Evolutionary conservation across 495 filamentous ascomycete species (phyloP).

Genomic region (Alectoria sarmentosa): DNA sequence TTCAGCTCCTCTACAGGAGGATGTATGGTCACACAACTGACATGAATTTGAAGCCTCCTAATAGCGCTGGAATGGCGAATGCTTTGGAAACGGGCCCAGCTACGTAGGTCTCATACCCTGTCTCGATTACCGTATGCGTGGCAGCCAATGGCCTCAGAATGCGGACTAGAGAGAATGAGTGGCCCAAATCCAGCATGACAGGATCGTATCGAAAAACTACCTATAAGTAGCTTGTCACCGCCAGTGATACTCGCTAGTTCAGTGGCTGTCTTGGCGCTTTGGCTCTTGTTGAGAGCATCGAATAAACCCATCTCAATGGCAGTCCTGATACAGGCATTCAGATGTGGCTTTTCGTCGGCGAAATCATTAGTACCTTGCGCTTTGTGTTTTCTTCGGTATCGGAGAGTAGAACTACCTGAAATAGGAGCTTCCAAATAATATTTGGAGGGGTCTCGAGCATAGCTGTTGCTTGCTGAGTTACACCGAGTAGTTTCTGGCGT

Average conservation of each 20-base stretch:
- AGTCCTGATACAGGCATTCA: slow-evolving; percentile 31
- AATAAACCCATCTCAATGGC: slow-evolving; percentile 25
- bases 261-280: background rate
- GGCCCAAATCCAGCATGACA: background rate
- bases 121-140: slow-evolving; percentile 2
- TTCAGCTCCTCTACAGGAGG: background rate
- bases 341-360: slow-evolving; percentile 9
- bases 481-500: background rate
- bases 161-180: background rate
- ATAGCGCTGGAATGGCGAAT: slow-evolving; percentile 4
- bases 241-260: slow-evolving; percentile 8
- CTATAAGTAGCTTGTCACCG: slow-evolving; percentile 4
- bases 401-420: background rate
- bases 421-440: background rate
- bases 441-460: background rate
- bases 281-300: slow-evolving; percentile 6
- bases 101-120: background rate
- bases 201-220: too few relatives aligned
- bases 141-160: slow-evolving; percentile 6
- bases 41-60: background rate
- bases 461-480: background rate
- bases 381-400: too few relatives aligned
- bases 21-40: background rate
- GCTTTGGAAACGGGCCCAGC: slow-evolving; percentile 11
- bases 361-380: too few relatives aligned